Conservation (phyloP, 768 basidiomycete genomes). For the Rubroboletus pulcherrimus region DNA sequence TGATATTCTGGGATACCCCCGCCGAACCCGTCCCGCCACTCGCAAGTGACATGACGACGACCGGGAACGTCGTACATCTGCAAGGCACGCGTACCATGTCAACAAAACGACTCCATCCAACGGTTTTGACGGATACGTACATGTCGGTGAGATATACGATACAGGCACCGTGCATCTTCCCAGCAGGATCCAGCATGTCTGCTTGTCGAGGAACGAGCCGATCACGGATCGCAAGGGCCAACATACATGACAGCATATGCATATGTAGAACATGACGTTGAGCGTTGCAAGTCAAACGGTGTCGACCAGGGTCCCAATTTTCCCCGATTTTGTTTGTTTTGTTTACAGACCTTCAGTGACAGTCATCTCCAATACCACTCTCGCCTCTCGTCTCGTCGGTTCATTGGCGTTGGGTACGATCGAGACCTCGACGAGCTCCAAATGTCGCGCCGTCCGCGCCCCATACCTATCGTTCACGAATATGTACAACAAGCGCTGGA, state of each 20-base stretch:
- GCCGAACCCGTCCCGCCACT: conserved; percentile 27
- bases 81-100: not conserved
- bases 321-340: not conserved
- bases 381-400: conserved; percentile 33
- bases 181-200: conserved; percentile 45
- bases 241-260: not conserved
- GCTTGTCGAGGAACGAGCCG: not conserved
- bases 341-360: conserved; percentile 43
- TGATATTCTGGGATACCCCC: conserved; percentile 45
- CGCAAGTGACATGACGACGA: conserved; percentile 33
- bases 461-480: conserved; percentile 28
- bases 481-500: conserved; percentile 37
- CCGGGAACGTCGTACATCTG: conserved; percentile 43
- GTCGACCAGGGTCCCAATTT: not conserved
- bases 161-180: conserved; percentile 41
- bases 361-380: conserved; percentile 39
- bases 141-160: conserved; percentile 45
- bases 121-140: conserved; percentile 21
- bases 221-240: not conserved
- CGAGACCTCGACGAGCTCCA: conserved; percentile 38
- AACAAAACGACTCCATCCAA: not conserved
- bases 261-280: not conserved
- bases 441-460: not conserved
- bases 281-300: not conserved
- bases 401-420: conserved; percentile 37